Evolutionary conservation across 2,329 filamentous ascomycete genomes (phyloP).

Genomic region (Aspergillus caelatus): DNA sequence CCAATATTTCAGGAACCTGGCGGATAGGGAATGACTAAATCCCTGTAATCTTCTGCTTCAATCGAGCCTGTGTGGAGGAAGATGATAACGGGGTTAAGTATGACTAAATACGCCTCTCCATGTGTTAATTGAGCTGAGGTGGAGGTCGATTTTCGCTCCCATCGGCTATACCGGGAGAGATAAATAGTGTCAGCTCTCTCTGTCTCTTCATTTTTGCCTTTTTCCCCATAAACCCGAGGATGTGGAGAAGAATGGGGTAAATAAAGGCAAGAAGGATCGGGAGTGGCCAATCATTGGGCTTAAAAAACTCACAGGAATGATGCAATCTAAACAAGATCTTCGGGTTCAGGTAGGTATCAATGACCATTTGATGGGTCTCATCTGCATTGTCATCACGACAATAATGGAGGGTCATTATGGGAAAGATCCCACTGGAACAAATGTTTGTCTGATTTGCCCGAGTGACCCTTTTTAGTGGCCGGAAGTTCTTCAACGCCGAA

Average conservation of each 20-base stretch:
- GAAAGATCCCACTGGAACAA: background rate
- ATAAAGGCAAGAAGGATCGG: slow-evolving; percentile 8
- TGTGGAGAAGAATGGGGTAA: slow-evolving; percentile 21
- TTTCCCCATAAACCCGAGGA: slow-evolving; percentile 18
- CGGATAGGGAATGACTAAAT: background rate
- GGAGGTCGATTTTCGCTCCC: background rate
- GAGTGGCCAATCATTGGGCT: background rate
- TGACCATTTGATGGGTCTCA: background rate
- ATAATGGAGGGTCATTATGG: background rate
- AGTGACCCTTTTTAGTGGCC: slow-evolving; percentile 5
- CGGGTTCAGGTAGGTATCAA: background rate
- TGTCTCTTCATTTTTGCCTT: slow-evolving; percentile 10
- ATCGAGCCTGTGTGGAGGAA: background rate
- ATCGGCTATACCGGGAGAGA: slow-evolving; percentile 2
- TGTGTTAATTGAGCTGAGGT: background rate
- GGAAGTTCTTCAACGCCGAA: slow-evolving; percentile 26
- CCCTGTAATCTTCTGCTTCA: background rate
- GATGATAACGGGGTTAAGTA: too few relatives aligned
- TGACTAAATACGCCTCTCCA: background rate
- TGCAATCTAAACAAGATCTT: background rate
- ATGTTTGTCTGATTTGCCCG: background rate
- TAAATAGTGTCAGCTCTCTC: slow-evolving; percentile 5
- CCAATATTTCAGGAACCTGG: background rate
- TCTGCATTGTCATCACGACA: background rate
- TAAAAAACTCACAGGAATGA: background rate